Base-by-base conservation (phyloP, 2,329 filamentous ascomycete species). In the Fusarium decemcellulare region DNA sequence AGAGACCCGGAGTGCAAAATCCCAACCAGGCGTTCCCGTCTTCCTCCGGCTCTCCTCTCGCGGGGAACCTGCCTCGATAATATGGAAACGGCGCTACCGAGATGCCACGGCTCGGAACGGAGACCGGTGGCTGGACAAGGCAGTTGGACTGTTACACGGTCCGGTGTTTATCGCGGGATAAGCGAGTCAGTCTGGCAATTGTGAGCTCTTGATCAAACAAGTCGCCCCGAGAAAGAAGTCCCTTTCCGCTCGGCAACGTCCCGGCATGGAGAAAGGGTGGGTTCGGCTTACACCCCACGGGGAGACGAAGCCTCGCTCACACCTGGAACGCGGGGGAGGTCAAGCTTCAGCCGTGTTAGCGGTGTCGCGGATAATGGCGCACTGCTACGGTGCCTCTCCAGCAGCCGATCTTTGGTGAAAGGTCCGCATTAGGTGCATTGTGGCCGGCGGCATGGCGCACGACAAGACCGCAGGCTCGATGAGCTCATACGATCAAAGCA, bases 241-340 rank as follows among this genome's bases (percentile, higher is more conserved):
- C 39, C 52, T 51, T 27, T 51, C 47, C 47, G 30, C 29, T 67
- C 62, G 66, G 62, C 46, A 67, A 53, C 52, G 59, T 59, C 42
- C 62, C 46, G 66, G 54, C 32, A 63, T 48, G 29, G 51, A 52
- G 63, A 43, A 66, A 63, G 42, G 66, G 59, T 70, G 67, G 66
- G 66, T 40, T 68, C 66, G 66, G 66, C 66, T 70, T 68, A 69
- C 32, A 52, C 66, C 67, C 67, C 67, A 63, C 56, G 67, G 67
- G 67, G 67, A 70, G 69, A 70, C 56, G 63, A 68, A 68, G 65
- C 54, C 54, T 68, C 51, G 55, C 50, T 67, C 51, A 59, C 43
- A 50, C 44, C 46, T 52, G 42, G 39, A 61, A 66, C 62, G 67
- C 62, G 65, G 63, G 66, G 67, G 36, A 40, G 52, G 29, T 48